phyloP scores from a whole-genome alignment of 1,139 yeast species.

The Yamadazyma buinensis region DNA sequence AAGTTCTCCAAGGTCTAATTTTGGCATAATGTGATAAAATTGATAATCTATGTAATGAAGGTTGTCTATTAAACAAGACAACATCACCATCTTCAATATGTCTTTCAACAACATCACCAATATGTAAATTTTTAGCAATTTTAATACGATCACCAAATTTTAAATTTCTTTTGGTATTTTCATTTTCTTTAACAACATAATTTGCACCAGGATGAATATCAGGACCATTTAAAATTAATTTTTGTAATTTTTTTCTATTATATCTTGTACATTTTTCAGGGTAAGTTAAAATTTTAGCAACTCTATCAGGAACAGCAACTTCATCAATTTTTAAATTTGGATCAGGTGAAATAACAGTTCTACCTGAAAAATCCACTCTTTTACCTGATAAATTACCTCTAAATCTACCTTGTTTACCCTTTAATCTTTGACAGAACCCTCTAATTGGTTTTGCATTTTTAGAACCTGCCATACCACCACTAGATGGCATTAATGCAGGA shows the following conservation, averaged over 20 bases:
- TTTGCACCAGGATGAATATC: slow-evolving; percentile 94
- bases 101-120: slow-evolving; percentile 96
- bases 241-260: slow-evolving; percentile 73
- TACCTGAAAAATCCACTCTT: slow-evolving; percentile 96
- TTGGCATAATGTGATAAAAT: slow-evolving; percentile 95
- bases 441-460: slow-evolving; percentile 77
- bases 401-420: slow-evolving; percentile 98
- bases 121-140: slow-evolving; percentile 68
- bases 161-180: slow-evolving; percentile 80
- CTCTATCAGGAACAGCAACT: slow-evolving; percentile 97
- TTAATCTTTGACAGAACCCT: slow-evolving; percentile 94
- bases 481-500: slow-evolving; percentile 67
- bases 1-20: slow-evolving; percentile 97
- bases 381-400: slow-evolving; percentile 98
- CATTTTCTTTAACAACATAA: slow-evolving; percentile 78
- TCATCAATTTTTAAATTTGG: slow-evolving; percentile 93
- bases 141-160: slow-evolving; percentile 83
- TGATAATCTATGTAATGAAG: slow-evolving; percentile 91
- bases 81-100: slow-evolving; percentile 97
- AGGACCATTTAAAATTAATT: slow-evolving; percentile 79
- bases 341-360: slow-evolving; percentile 98
- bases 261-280: slow-evolving; percentile 94
- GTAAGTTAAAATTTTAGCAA: slow-evolving; percentile 91
- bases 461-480: slow-evolving; percentile 51
- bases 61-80: slow-evolving; percentile 95